phyloP scores from a whole-genome alignment of 495 filamentous ascomycete genomes.

The Hypoxylon cercidicola region DNA sequence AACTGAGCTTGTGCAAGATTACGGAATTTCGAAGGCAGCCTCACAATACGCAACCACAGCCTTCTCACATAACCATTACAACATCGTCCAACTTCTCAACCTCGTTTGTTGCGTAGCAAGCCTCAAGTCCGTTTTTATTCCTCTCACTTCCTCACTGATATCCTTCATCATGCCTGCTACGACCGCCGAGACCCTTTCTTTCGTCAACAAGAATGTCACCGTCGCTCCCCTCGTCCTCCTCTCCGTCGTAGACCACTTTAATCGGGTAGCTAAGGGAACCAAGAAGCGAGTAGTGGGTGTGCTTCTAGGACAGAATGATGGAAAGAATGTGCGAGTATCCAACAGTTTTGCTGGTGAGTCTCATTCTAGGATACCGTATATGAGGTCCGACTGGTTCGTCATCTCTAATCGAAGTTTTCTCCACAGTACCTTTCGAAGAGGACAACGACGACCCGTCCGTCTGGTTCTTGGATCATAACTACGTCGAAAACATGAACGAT shows the following conservation, averaged over 20 bases:
- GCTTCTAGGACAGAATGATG: constrained; percentile 92
- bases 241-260: constrained; percentile 98
- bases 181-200: constrained; percentile 91
- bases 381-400: constrained; percentile 2
- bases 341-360: constrained; percentile 96
- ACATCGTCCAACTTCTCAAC: constrained; percentile 5
- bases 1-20: constrained; percentile 36
- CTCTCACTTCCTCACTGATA: constrained; percentile 7
- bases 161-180: constrained; percentile 82
- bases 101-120: constrained; percentile 20
- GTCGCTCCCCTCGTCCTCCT: constrained; percentile 98
- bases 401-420: constrained; percentile 19
- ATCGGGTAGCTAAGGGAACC: constrained; percentile 79
- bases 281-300: constrained; percentile 97
- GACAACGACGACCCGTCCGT: constrained; percentile 98
- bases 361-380: not conserved
- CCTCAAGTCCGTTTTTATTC: constrained; percentile 14
- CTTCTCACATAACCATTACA: constrained; percentile 25
- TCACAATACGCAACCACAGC: constrained; percentile 38
- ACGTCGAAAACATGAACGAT: constrained; percentile 99
- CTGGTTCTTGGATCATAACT: constrained; percentile 99
- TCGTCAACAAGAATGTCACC: constrained; percentile 92
- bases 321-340: constrained; percentile 93
- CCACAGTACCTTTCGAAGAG: constrained; percentile 94
- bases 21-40: constrained; percentile 36